These are phyloP conservation scores for Hirschioporus abietinus DNA, from an alignment of 768 basidiomycete species.

Conservation along the genomic window DNA sequence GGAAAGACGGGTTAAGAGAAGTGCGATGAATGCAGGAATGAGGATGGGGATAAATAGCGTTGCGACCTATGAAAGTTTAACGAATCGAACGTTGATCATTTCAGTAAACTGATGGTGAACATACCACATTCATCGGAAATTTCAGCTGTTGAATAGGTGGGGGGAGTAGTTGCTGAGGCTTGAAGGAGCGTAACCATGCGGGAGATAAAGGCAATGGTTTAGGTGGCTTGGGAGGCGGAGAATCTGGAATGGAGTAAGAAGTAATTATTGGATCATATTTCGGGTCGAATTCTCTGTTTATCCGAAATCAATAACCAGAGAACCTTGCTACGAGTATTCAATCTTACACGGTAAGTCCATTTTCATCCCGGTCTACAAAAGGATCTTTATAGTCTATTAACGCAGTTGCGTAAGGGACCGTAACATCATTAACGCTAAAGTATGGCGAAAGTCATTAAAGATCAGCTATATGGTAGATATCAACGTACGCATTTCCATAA, in stretches of 20 bases:
- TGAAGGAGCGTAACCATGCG: conserved; percentile 40
- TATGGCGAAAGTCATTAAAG: not conserved
- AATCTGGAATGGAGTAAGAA: conserved; percentile 40
- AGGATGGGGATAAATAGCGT: conserved; percentile 66
- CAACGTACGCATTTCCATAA: conserved; percentile 73
- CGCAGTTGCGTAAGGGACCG: conserved; percentile 80
- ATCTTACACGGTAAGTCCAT: conserved; percentile 59
- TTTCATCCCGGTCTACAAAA: conserved; percentile 49
- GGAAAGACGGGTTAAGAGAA: conserved; percentile 52
- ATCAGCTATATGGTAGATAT: not conserved
- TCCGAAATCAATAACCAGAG: not conserved
- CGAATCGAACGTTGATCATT: conserved; percentile 5
- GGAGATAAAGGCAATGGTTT: conserved; percentile 36
- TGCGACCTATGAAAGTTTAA: not conserved
- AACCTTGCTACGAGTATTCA: not conserved
- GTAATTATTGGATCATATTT: conserved; percentile 54
- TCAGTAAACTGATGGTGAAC: conserved; percentile 18
- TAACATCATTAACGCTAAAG: conserved; percentile 60
- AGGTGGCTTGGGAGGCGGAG: conserved; percentile 34
- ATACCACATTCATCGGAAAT: conserved; percentile 70
- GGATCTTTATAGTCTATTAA: conserved; percentile 66
- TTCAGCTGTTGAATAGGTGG: conserved; percentile 53
- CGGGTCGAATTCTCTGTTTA: conserved; percentile 47
- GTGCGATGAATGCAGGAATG: conserved; percentile 50
- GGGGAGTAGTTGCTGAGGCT: conserved; percentile 38